These are phyloP conservation scores for Annulohypoxylon stygium DNA, from an alignment of 495 filamentous ascomycete genomes.

Conservation along the genomic window DNA sequence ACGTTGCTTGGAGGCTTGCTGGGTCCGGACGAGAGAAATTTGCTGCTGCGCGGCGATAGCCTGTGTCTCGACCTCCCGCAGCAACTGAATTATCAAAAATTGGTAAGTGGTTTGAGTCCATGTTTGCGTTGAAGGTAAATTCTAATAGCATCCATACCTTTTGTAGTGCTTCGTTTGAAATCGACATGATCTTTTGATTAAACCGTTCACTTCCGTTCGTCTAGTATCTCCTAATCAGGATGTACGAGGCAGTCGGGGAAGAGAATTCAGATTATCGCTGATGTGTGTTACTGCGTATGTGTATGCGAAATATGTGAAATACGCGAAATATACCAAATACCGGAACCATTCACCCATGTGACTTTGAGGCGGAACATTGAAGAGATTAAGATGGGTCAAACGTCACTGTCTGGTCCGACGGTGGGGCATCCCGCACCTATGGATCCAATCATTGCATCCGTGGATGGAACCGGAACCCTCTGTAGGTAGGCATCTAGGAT, in stretches of 20 bases:
- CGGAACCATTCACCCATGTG: conserved; percentile 6
- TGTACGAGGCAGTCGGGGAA: neutral
- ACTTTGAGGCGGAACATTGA: neutral
- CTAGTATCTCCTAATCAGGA: neutral
- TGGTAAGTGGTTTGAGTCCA: conserved; percentile 12
- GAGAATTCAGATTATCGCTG: neutral
- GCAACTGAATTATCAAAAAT: conserved; percentile 68
- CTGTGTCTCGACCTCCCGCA: conserved; percentile 93
- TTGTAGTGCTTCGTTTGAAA: conserved; percentile 93
- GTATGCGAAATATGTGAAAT: neutral
- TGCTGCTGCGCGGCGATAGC: conserved; percentile 91
- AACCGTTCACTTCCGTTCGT: conserved; percentile 8
- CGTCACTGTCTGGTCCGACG: conserved; percentile 11
- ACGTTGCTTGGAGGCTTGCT: conserved; percentile 87
- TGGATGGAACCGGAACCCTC: neutral
- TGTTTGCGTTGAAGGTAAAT: neutral
- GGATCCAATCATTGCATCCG: neutral
- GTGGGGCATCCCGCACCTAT: conserved; percentile 16
- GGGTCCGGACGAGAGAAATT: conserved; percentile 85
- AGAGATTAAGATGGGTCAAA: neutral
- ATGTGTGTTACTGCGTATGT: too few relatives aligned
- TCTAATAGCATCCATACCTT: conserved; percentile 75
- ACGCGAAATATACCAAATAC: neutral
- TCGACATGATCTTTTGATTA: conserved; percentile 74
- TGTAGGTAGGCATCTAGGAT: too few relatives aligned